Evolutionary conservation across 2,329 filamentous ascomycete species (phyloP).

Genomic region (Penicillium sp.): DNA sequence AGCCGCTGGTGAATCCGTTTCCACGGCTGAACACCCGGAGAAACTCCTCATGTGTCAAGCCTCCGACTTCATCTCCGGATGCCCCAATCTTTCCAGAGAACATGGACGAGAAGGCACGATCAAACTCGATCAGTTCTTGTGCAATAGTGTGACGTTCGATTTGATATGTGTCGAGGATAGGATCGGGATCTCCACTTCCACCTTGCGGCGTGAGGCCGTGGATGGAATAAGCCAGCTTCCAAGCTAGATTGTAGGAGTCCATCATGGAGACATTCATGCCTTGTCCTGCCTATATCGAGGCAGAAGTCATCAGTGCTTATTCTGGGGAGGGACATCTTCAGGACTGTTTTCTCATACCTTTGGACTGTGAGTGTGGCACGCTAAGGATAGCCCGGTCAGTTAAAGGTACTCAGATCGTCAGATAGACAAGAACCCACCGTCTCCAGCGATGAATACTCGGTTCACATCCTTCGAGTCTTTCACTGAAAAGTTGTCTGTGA

Average conservation of each 20-base stretch:
- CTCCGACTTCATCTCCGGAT: slow-evolving; percentile 23
- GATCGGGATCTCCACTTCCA: slow-evolving; percentile 14
- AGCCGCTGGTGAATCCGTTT: slow-evolving; percentile 41
- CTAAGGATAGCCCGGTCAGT: slow-evolving; percentile 31
- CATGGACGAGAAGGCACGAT: slow-evolving; percentile 40
- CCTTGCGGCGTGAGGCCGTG: slow-evolving; percentile 35
- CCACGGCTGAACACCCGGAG: slow-evolving; percentile 38
- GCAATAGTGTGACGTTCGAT: slow-evolving; percentile 39
- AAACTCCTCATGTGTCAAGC: slow-evolving; percentile 36
- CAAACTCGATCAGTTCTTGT: slow-evolving; percentile 41
- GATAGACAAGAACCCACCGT: slow-evolving; percentile 46
- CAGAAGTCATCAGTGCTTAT: background rate
- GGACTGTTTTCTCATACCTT: slow-evolving; percentile 44
- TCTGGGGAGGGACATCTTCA: background rate
- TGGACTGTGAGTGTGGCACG: slow-evolving; percentile 75
- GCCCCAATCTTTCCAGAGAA: slow-evolving; percentile 40
- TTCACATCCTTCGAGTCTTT: slow-evolving; percentile 66
- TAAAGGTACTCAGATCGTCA: background rate
- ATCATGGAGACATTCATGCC: slow-evolving; percentile 79
- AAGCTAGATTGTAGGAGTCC: slow-evolving; percentile 47
- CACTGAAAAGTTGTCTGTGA: slow-evolving; percentile 44
- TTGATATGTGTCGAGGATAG: slow-evolving; percentile 40
- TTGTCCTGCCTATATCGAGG: slow-evolving; percentile 58
- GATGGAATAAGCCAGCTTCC: slow-evolving; percentile 41
- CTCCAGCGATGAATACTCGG: slow-evolving; percentile 70